These are phyloP conservation scores for Hawksworthiomyces lignivorus DNA, from an alignment of 2,329 filamentous ascomycete genomes.

Conservation along the genomic window DNA sequence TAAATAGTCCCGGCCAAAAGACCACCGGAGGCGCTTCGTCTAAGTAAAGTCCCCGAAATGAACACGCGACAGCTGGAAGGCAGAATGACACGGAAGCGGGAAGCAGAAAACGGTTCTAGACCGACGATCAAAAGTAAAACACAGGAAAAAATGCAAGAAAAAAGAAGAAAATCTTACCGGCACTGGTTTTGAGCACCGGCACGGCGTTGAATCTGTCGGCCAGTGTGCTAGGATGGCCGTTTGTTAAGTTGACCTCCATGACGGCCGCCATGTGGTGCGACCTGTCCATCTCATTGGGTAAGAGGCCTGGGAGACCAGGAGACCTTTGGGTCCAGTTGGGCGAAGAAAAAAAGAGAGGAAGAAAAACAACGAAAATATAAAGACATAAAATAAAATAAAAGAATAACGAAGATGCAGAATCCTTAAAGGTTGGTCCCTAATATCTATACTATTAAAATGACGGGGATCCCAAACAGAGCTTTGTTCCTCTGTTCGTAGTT, in stretches of 20 bases:
- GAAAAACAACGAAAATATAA: no score
- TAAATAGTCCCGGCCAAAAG: no score
- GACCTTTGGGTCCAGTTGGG: neutral
- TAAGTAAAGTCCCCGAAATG: no score
- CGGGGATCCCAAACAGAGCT: no score
- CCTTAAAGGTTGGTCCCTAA: no score
- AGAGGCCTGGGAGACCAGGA: constrained; percentile 1
- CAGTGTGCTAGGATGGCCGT: constrained; percentile 39
- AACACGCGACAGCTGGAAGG: no score
- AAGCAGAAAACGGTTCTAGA: neutral
- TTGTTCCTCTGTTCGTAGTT: no score
- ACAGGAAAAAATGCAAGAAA: constrained; percentile 7
- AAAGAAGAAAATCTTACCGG: constrained; percentile 38
- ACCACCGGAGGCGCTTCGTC: no score
- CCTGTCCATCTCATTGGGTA: constrained; percentile 27
- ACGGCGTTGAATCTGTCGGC: constrained; percentile 49
- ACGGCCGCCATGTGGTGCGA: constrained; percentile 30
- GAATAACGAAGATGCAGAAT: no score
- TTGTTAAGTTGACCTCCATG: constrained; percentile 43
- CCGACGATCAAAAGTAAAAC: constrained; percentile 13
- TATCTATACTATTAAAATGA: no score
- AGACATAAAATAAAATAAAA: neutral
- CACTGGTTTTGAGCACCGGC: constrained; percentile 51
- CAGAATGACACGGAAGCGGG: neutral
- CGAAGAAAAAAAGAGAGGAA: neutral